These are phyloP conservation scores for Mycocentrospora acerina DNA, from an alignment of 2,329 filamentous ascomycete genomes.

Conservation along the genomic window DNA sequence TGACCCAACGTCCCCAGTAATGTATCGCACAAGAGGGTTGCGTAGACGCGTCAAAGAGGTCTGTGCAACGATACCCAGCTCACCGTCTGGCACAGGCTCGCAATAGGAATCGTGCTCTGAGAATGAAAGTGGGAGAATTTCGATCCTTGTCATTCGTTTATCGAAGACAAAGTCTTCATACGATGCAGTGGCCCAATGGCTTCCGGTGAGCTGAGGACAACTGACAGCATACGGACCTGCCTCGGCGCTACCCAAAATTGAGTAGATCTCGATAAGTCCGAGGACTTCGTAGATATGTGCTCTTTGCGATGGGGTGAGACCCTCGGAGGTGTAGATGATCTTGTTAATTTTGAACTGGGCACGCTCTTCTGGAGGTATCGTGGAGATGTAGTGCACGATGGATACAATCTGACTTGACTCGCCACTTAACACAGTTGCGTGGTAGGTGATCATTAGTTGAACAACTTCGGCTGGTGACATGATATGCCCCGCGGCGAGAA, in stretches of 20 bases:
- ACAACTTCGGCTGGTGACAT: conserved; percentile 1
- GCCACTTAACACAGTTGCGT: neutral
- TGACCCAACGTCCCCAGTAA: conserved; percentile 2
- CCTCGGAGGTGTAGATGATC: conserved; percentile 2
- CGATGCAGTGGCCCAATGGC: conserved; percentile 1
- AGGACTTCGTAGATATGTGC: neutral
- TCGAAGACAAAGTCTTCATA: conserved; percentile 1
- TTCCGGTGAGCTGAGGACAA: neutral
- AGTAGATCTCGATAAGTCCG: neutral
- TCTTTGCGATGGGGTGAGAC: neutral
- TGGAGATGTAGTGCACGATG: conserved; percentile 1
- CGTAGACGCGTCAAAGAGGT: conserved; percentile 1
- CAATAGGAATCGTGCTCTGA: conserved; percentile 1
- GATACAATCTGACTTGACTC: conserved; percentile 1
- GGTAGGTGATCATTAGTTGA: neutral
- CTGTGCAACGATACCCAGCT: conserved; percentile 1
- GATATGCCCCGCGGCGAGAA: neutral
- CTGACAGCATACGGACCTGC: conserved; percentile 1
- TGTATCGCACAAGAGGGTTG: conserved; percentile 2
- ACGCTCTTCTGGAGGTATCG: neutral
- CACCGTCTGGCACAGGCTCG: too few relatives aligned
- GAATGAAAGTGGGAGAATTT: conserved; percentile 2
- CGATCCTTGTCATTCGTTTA: conserved; percentile 1
- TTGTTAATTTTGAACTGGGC: neutral
- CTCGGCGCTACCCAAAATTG: conserved; percentile 1